These are phyloP conservation scores for Wickerhamomyces canadensis DNA, from an alignment of 805 yeast species.

Conservation along the genomic window DNA sequence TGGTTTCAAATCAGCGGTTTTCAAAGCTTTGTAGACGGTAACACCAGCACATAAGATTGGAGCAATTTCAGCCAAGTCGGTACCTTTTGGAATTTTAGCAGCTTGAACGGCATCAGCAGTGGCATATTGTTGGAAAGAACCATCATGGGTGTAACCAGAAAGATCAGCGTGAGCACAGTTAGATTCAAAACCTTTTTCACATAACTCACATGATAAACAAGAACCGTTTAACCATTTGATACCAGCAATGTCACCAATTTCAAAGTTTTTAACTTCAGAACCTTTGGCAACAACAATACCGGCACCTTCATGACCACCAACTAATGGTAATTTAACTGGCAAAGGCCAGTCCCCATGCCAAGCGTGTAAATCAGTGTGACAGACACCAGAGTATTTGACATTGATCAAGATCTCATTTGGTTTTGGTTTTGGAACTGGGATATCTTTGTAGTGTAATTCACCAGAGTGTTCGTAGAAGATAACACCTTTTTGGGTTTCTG, in stretches of 20 bases:
- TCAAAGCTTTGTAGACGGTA: constrained; percentile 86
- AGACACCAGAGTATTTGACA: constrained; percentile 84
- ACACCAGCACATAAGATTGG: constrained; percentile 91
- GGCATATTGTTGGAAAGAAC: constrained; percentile 87
- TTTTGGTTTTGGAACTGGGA: constrained; percentile 77
- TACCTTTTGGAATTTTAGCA: constrained; percentile 67
- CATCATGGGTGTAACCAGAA: constrained; percentile 87
- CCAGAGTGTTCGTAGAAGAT: constrained; percentile 65
- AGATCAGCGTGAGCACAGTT: constrained; percentile 66
- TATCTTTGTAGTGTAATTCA: constrained; percentile 58
- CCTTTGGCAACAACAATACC: constrained; percentile 81
- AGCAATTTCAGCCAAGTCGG: constrained; percentile 70
- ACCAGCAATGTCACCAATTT: constrained; percentile 79
- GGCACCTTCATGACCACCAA: constrained; percentile 90
- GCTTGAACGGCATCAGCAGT: constrained; percentile 87
- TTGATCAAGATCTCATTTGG: constrained; percentile 74
- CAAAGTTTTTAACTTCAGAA: constrained; percentile 58
- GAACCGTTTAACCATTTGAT: constrained; percentile 80
- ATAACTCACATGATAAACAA: constrained; percentile 72
- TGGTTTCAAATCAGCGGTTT: constrained; percentile 63
- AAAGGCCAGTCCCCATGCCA: constrained; percentile 94
- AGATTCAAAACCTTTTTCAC: constrained; percentile 62
- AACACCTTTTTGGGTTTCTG: constrained; percentile 66
- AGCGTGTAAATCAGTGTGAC: constrained; percentile 92
- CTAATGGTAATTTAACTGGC: constrained; percentile 66